These are phyloP conservation scores for Penicillium sclerotiorum DNA, from an alignment of 2,329 filamentous ascomycete genomes.

Conservation along the genomic window DNA sequence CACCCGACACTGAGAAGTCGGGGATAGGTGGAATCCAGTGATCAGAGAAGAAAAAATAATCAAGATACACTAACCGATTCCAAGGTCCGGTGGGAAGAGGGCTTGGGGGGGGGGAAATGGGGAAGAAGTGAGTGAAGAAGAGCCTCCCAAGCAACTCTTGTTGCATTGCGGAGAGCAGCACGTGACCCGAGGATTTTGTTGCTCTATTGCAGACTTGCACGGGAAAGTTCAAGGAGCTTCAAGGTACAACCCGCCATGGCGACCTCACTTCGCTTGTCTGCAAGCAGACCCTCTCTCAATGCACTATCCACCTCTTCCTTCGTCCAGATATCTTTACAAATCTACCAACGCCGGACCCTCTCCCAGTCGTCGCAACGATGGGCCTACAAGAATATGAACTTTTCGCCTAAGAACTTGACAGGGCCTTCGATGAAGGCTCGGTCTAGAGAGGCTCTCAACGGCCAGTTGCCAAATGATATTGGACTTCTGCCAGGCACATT, in stretches of 20 bases:
- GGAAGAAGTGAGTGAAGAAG: background rate
- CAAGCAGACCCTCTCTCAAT: conserved; percentile 24
- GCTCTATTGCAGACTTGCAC: conserved; percentile 13
- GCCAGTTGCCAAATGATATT: conserved; percentile 46
- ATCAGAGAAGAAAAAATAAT: no score
- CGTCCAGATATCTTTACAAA: conserved; percentile 15
- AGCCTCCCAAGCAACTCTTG: no score
- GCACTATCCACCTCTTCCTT: conserved; percentile 20
- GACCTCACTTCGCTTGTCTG: conserved; percentile 30
- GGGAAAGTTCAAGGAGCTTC: conserved; percentile 2
- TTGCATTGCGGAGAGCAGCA: conserved; percentile 25
- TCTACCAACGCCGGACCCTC: conserved; percentile 37
- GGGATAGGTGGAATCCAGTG: no score
- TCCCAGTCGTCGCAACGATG: conserved; percentile 34
- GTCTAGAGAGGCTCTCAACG: conserved; percentile 32
- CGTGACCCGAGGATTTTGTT: conserved; percentile 30
- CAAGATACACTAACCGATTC: no score
- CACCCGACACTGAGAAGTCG: no score
- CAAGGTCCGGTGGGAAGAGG: no score
- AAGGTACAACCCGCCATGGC: conserved; percentile 32
- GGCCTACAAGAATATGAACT: conserved; percentile 23
- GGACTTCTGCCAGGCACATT: conserved; percentile 50
- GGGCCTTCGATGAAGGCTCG: conserved; percentile 42
- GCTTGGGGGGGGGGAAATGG: background rate
- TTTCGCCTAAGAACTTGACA: conserved; percentile 22